Conservation (phyloP, 2,329 filamentous ascomycete species). For the Parascedosporium putredinis region DNA sequence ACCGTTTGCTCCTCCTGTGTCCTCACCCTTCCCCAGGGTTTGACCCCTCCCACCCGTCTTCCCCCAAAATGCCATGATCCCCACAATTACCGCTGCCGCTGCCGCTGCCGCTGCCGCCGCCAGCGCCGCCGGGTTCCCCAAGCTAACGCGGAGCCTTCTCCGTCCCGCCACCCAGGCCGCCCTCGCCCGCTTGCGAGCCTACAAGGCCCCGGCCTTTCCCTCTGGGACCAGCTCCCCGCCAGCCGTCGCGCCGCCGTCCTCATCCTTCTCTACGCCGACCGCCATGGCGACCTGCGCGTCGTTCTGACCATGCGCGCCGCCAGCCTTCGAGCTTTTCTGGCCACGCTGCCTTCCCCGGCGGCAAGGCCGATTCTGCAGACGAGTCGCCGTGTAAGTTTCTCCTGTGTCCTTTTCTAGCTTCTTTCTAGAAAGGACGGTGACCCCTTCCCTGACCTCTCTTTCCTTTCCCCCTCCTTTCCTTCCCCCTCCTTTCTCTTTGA, state of each 20-base stretch:
- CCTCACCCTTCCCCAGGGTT: too few species aligned
- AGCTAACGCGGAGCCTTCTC: neutral
- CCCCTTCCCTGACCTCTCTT: neutral
- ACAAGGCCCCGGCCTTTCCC: constrained; percentile 49
- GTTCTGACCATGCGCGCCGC: constrained; percentile 60
- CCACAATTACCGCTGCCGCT: too few species aligned
- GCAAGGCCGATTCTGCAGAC: constrained; percentile 49
- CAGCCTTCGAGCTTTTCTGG: constrained; percentile 60
- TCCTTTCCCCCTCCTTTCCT: neutral
- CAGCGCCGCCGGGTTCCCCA: neutral
- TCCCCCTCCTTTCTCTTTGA: neutral
- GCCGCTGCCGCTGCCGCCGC: too few species aligned
- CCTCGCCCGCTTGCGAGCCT: constrained; percentile 49
- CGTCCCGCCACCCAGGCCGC: constrained; percentile 34
- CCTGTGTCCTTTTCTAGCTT: too few species aligned
- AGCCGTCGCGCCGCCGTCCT: constrained; percentile 75
- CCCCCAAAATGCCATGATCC: neutral
- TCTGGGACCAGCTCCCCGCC: constrained; percentile 51
- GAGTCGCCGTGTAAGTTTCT: constrained; percentile 54
- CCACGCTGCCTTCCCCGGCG: constrained; percentile 78
- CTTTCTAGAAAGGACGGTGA: too few species aligned
- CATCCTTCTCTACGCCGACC: constrained; percentile 78
- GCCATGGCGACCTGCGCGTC: constrained; percentile 63
- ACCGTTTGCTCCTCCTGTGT: too few species aligned
- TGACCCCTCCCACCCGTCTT: neutral